Evolutionary conservation across 805 yeast species (phyloP).

Genomic region (Candida michaelii): DNA sequence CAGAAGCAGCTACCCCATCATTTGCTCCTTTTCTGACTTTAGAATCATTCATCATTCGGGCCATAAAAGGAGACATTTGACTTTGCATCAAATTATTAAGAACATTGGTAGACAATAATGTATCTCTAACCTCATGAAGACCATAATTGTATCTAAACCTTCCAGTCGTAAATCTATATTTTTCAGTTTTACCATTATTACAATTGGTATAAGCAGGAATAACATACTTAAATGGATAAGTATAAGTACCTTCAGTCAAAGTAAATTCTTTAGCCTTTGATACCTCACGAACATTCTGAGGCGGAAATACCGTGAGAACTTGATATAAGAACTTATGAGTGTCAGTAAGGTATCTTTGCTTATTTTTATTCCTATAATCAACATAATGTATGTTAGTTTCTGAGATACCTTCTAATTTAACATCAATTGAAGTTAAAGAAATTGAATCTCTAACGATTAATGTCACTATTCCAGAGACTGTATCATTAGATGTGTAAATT

Average conservation of each 20-base stretch:
- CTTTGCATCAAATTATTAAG: constrained; percentile 14
- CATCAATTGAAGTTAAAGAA: constrained; percentile 47
- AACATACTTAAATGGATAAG: constrained; percentile 48
- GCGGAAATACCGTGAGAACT: constrained; percentile 51
- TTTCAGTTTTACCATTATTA: constrained; percentile 21
- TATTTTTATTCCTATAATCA: constrained; percentile 21
- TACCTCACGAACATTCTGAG: constrained; percentile 46
- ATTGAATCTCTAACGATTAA: constrained; percentile 41
- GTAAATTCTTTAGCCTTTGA: constrained; percentile 45
- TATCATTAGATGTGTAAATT: constrained; percentile 48
- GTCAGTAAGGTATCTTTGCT: constrained; percentile 27
- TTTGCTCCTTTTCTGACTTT: too few species aligned
- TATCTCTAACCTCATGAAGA: neutral
- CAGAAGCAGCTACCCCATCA: too few species aligned
- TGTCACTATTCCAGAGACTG: constrained; percentile 39
- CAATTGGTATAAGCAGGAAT: constrained; percentile 47
- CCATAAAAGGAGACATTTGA: too few species aligned
- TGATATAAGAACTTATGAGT: constrained; percentile 51
- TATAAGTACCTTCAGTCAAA: constrained; percentile 50
- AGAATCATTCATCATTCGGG: too few species aligned
- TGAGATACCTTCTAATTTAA: constrained; percentile 52
- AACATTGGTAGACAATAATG: constrained; percentile 24
- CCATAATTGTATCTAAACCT: constrained; percentile 14
- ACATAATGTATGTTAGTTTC: constrained; percentile 29
- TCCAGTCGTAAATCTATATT: constrained; percentile 28